Conservation (phyloP, 495 filamentous ascomycete genomes). For the Penicillium soppii region DNA sequence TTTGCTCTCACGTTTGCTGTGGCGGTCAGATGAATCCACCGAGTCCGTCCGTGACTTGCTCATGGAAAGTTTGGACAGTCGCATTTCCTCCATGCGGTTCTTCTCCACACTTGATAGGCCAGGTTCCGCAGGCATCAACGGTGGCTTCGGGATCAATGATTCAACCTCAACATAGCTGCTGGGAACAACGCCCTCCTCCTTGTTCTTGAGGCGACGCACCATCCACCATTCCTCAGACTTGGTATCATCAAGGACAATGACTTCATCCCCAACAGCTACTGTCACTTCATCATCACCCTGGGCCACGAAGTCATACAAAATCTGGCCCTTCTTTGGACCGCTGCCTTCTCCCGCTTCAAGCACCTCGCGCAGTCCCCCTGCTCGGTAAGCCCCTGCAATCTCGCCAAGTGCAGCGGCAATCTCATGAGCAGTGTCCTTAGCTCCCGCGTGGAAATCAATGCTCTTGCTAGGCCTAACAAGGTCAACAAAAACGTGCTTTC, state of each 20-base stretch:
- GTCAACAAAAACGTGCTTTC: conserved; percentile 96
- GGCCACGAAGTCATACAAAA: conserved; percentile 94
- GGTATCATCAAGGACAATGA: conserved; percentile 82
- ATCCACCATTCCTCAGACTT: conserved; percentile 99
- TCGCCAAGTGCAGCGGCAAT: conserved; percentile 88
- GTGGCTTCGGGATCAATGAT: conserved; percentile 52
- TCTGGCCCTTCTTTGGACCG: conserved; percentile 73
- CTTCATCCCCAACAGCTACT: conserved; percentile 85
- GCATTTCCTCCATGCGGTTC: conserved; percentile 80
- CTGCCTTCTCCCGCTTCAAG: conserved; percentile 72
- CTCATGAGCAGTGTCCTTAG: conserved; percentile 93
- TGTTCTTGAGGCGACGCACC: conserved; percentile 84
- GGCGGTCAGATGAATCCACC: conserved; percentile 62
- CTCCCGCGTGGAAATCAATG: conserved; percentile 93
- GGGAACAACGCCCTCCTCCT: conserved; percentile 95
- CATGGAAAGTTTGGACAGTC: conserved; percentile 72
- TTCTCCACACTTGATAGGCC: conserved; percentile 74
- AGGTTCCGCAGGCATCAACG: conserved; percentile 57
- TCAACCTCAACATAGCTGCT: conserved; percentile 92
- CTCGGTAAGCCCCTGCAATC: conserved; percentile 77
- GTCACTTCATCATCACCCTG: conserved; percentile 97
- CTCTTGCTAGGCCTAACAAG: conserved; percentile 88
- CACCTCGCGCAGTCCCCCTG: conserved; percentile 83
- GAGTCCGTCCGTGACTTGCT: conserved; percentile 58
- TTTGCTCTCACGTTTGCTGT: conserved; percentile 63